These are phyloP conservation scores for Oleoguttula mirabilis DNA, from an alignment of 495 filamentous ascomycete genomes.

Conservation along the genomic window DNA sequence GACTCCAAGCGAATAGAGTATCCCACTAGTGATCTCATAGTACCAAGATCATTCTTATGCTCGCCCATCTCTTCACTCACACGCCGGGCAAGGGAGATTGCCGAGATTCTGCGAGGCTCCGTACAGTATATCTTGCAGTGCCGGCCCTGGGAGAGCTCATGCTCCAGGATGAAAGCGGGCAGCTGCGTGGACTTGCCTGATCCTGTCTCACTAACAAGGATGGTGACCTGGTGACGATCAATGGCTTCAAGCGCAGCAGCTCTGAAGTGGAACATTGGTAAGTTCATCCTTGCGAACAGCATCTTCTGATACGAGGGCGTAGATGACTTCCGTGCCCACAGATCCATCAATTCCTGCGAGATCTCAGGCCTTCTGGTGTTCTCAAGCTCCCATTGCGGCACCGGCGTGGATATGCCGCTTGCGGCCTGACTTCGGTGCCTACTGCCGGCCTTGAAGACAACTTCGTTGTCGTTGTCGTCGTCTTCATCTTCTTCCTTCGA, in stretches of 20 bases:
- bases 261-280: conserved; percentile 84
- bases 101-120: conserved; percentile 91
- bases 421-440: conserved; percentile 46
- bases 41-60: conserved; percentile 66
- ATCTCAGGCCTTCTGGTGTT: conserved; percentile 31
- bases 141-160: conserved; percentile 67
- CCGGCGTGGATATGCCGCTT: conserved; percentile 16
- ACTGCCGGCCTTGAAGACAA: conserved; percentile 60
- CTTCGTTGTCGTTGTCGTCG: conserved; percentile 58
- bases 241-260: conserved; percentile 61
- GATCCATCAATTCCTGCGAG: conserved; percentile 36
- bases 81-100: conserved; percentile 78
- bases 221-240: conserved; percentile 65
- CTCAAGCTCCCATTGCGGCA: conserved; percentile 26
- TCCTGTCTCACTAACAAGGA: conserved; percentile 91
- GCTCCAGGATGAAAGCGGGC: conserved; percentile 79
- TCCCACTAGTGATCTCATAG: conserved; percentile 69
- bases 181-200: conserved; percentile 97
- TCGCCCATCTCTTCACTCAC: conserved; percentile 94
- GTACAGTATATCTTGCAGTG: conserved; percentile 89
- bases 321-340: conserved; percentile 60
- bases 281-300: conserved; percentile 49
- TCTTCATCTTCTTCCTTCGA: conserved; percentile 41
- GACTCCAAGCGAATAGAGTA: conserved; percentile 89
- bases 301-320: conserved; percentile 49